A percentile compares a stretch with the other conserved stretches of the same genome.
phyloP scores from a whole-genome alignment of 1,284 basidiomycete species.

The Stygiomarasmius scandens region DNA sequence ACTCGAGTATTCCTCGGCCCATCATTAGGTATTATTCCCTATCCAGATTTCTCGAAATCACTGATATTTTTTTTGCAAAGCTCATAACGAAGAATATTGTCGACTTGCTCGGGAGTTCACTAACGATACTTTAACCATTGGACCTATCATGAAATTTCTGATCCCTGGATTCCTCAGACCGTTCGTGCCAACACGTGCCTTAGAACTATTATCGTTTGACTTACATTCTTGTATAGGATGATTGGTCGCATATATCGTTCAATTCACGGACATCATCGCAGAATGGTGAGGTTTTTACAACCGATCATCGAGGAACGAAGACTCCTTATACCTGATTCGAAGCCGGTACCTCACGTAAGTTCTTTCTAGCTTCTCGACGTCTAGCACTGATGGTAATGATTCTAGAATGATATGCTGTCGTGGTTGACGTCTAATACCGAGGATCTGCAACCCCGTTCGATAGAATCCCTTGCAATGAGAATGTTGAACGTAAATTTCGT shows the following conservation, averaged over 20 bases:
- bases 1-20: constrained; percentile 50
- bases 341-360: neutral
- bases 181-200: constrained; percentile 20
- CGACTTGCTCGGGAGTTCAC: constrained; percentile 22
- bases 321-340: constrained; percentile 16
- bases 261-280: constrained; percentile 29
- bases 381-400: no score
- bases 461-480: constrained; percentile 33
- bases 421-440: constrained; percentile 49
- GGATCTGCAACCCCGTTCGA: constrained; percentile 31
- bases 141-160: constrained; percentile 21
- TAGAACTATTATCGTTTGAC: neutral
- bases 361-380: neutral
- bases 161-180: constrained; percentile 30
- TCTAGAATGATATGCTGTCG: constrained; percentile 45
- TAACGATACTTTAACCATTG: constrained; percentile 19
- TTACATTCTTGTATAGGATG: neutral
- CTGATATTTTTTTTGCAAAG: neutral
- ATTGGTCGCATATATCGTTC: constrained; percentile 22
- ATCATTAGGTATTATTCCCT: constrained; percentile 39
- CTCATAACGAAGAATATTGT: constrained; percentile 24
- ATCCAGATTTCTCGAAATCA: no score
- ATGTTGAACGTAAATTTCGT: constrained; percentile 49
- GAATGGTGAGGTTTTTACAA: constrained; percentile 31
- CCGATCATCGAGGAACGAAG: constrained; percentile 36